A percentile compares a stretch with the other conserved stretches of the same genome.
Conservation (phyloP, 805 yeast genomes). For the Lachancea lanzarotensis region DNA sequence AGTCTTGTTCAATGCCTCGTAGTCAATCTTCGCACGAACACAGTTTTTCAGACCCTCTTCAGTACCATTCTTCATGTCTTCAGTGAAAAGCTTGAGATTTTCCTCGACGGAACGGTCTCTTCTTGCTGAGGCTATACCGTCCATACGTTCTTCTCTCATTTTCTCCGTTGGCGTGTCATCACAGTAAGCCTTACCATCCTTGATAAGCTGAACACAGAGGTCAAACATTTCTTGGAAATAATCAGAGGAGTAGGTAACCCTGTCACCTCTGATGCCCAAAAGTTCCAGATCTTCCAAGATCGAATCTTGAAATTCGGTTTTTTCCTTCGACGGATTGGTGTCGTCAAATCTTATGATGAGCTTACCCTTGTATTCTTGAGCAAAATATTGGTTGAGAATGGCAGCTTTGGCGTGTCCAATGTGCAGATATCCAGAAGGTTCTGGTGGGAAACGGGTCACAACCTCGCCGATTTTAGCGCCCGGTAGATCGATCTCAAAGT, state of each 20-base stretch:
- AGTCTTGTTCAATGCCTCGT: slow-evolving; percentile 85
- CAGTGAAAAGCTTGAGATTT: slow-evolving; percentile 74
- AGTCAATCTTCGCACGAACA: slow-evolving; percentile 94
- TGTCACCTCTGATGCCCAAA: slow-evolving; percentile 90
- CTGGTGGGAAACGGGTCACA: slow-evolving; percentile 99
- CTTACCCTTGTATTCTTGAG: slow-evolving; percentile 92
- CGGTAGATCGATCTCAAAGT: slow-evolving; percentile 85
- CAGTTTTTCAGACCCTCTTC: slow-evolving; percentile 89
- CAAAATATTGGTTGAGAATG: slow-evolving; percentile 90
- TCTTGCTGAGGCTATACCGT: slow-evolving; percentile 86
- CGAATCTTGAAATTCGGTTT: slow-evolving; percentile 87
- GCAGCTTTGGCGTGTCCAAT: slow-evolving; percentile 99
- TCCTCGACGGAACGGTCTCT: slow-evolving; percentile 93
- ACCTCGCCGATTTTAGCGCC: slow-evolving; percentile 92
- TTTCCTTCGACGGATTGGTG: slow-evolving; percentile 96
- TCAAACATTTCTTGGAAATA: slow-evolving; percentile 91
- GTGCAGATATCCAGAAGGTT: slow-evolving; percentile 95
- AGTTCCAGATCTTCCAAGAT: slow-evolving; percentile 87
- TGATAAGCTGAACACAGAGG: slow-evolving; percentile 75
- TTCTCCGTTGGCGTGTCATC: slow-evolving; percentile 91
- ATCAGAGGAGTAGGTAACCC: slow-evolving; percentile 82
- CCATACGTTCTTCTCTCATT: slow-evolving; percentile 99
- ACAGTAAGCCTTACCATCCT: slow-evolving; percentile 94
- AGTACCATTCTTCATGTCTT: slow-evolving; percentile 91
- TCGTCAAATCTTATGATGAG: slow-evolving; percentile 96